Evolutionary conservation across 148 eudicot genomes (phyloP), one percentile per base, ranked within the genome.

Genomic region (Arctostaphylos glauca): DNA sequence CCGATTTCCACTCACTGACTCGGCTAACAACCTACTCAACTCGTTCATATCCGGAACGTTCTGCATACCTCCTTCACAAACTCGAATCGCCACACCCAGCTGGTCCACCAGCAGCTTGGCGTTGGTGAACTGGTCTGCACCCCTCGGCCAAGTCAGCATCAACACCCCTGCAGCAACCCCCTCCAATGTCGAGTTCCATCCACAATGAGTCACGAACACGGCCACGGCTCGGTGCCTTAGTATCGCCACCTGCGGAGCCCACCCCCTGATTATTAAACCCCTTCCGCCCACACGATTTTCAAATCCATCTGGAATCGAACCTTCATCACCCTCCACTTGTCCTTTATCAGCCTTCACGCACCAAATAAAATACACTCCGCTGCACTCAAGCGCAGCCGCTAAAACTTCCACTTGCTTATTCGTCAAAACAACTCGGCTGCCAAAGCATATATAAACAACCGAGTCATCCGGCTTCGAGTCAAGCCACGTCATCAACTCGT

Each of bases 171-270:
- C 92, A 2, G 75, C 78, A 3, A 91, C 25, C 5, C 92, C 89
- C 85, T 94, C 98, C 62, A 93, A 8, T 53, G 82, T 48, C 18
- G 98, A 92, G 91, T 94, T 94, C 94, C 93, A 93, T 43, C 96
- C 95, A 49, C 95, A 93, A 23, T 94, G 98, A 83, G 91, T 92
- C 78, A 92, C 59, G 38, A 91, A 94, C 48, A 89, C 88, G 2
- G 91, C 90, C 52, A 92, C 90, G 0, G 94, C 90, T 53, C 83
- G 87, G 70, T 93, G 95, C 44, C 76, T 84, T 68, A 92, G 74
- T 86, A 94, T 90, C 71, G 80, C 84, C 73, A 81, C 83, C 8
- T 93, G 95, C 13, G 95, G 95, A 2, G 88, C 94, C 97, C 94
- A 93, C 0, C 92, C 94, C 25, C 68, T 80, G 10, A 87, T 16